These are phyloP conservation scores for Lactarius evosmus DNA, from an alignment of 768 basidiomycete genomes.

Conservation along the genomic window DNA sequence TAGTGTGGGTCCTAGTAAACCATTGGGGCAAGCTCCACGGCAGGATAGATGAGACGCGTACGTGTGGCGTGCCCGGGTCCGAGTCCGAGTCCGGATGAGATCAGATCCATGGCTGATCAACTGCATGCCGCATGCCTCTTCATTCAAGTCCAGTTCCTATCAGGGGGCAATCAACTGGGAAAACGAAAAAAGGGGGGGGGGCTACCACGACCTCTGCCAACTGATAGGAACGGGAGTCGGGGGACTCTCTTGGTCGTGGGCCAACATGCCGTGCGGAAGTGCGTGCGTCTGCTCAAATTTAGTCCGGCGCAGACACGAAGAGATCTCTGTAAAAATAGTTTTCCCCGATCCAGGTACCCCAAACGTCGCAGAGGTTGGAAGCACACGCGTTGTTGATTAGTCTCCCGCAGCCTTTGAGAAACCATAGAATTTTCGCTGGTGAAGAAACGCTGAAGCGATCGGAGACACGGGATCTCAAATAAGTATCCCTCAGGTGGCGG, in stretches of 20 bases:
- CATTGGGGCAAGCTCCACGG: neutral
- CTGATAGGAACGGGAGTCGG: neutral
- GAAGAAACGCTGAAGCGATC: neutral
- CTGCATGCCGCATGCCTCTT: neutral
- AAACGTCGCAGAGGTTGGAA: neutral
- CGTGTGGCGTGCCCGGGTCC: neutral
- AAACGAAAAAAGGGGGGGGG: neutral
- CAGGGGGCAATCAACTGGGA: neutral
- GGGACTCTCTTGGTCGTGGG: neutral
- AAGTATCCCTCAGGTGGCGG: neutral
- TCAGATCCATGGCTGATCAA: neutral
- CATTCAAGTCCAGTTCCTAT: neutral
- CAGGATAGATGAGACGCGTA: neutral
- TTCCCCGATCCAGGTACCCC: neutral
- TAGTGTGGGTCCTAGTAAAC: neutral
- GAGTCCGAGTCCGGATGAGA: neutral
- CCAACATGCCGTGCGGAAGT: neutral
- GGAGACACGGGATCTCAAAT: constrained; percentile 6
- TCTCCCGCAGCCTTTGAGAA: neutral
- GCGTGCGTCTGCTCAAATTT: neutral
- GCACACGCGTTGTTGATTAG: neutral
- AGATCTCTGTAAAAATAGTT: neutral
- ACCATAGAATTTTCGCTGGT: neutral
- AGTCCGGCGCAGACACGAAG: neutral
- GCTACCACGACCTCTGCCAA: neutral